Percentiles rank a stretch among this genome's conserved stretches.
phyloP scores from a whole-genome alignment of 2,329 filamentous ascomycete genomes.

The Colletotrichum lini region DNA sequence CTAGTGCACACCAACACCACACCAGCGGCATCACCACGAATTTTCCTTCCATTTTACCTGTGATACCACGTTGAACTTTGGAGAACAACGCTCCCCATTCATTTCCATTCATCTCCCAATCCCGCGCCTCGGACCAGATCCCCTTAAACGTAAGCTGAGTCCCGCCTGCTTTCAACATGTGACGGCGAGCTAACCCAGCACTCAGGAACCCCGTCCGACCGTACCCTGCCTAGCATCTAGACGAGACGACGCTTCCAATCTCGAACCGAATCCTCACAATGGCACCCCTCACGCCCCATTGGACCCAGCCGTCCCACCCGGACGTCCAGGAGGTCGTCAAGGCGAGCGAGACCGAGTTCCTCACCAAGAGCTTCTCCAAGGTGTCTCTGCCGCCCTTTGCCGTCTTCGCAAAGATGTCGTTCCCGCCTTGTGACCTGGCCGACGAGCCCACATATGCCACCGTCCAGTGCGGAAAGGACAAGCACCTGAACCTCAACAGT shows the following conservation, averaged over 20 bases:
- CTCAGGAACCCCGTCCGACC: constrained; percentile 25
- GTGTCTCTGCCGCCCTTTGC: constrained; percentile 72
- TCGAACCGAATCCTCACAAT: constrained; percentile 52
- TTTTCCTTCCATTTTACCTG: not conserved
- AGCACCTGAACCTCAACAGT: constrained; percentile 75
- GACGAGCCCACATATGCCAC: constrained; percentile 73
- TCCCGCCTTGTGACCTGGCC: constrained; percentile 73
- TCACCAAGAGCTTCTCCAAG: constrained; percentile 72
- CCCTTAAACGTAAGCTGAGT: constrained; percentile 18
- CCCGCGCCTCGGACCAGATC: constrained; percentile 13
- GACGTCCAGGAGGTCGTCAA: constrained; percentile 68
- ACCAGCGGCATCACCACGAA: not conserved
- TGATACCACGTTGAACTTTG: not conserved
- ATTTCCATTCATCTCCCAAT: constrained; percentile 3
- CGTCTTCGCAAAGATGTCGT: constrained; percentile 76
- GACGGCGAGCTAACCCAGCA: constrained; percentile 28
- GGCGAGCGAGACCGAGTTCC: constrained; percentile 67
- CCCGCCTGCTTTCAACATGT: constrained; percentile 24
- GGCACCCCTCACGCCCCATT: constrained; percentile 71
- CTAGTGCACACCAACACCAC: not conserved
- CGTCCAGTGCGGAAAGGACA: constrained; percentile 70
- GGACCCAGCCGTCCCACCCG: constrained; percentile 73
- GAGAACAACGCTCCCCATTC: not conserved
- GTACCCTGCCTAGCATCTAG: constrained; percentile 13
- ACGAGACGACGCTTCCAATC: constrained; percentile 21